Base-by-base conservation (phyloP, 1,284 basidiomycete species). In the Ustilago trichophora region DNA sequence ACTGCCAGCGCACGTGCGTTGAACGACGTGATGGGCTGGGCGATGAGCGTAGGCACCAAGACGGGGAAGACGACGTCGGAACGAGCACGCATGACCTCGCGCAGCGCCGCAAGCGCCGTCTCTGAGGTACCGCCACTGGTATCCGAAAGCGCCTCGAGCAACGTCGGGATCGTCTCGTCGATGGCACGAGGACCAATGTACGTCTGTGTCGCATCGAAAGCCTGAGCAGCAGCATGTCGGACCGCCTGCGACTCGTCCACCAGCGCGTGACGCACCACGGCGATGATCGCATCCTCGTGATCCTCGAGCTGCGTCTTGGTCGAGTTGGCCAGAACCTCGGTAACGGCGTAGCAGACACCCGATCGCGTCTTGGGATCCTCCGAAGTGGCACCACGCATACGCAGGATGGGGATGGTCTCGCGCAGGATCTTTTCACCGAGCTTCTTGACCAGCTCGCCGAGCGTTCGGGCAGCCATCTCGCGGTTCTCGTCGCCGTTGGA, bases 121-220 rank as follows among this genome's bases (percentile, higher is more conserved):
- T 92, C 93, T 13, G 94, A 95, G 26, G 89, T 88, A 73, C 90
- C 90, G n/a, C 67, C 74, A 35, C 67, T 65, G 11, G 53, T 67
- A 29, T 73, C 70, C 36, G 60, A 60, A 6, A 99, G 88, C 4
- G 96, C 94, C 75, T 94, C 92, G 56, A 98, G 83, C 3, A 98
- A 83, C 0, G 94, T 98, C 0, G 95, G 96, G 67, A 98, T 95
- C 0, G 93, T 98, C 83, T 95, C 89, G 80, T 98, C 93, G 72
- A 98, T 95, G 6, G 94, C 95, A 78, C 90, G 91, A 26, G 88
- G 86, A 9, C 96, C 95, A 38, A 95, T 85, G 78, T 91, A 87
- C 66, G 94, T 91, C 84, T 98, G 95, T 40, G 96, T 86, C 2
- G 89, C 87, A 80, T 98, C 95, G 83, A 99, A 98, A 0, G 93